Percentiles rank a stretch among this genome's conserved stretches.
phyloP scores from a whole-genome alignment of 495 filamentous ascomycete species.

The Parmelia sp. region DNA sequence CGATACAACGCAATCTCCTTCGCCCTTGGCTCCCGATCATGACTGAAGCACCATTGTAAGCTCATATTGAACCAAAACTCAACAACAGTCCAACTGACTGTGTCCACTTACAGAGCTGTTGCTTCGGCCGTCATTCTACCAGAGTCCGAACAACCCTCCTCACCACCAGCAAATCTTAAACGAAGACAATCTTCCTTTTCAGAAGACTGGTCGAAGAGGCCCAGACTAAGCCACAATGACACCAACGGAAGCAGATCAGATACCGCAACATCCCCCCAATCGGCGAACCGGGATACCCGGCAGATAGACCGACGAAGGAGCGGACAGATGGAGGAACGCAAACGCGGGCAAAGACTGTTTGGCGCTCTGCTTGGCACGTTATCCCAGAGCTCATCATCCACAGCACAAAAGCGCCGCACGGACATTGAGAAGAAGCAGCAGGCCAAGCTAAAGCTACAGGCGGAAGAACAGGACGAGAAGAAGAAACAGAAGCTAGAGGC shows the following conservation, averaged over 20 bases:
- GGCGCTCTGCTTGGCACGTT: constrained; percentile 82
- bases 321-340: constrained; percentile 67
- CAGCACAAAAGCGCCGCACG: constrained; percentile 67
- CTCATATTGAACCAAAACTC: background rate
- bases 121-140: constrained; percentile 63
- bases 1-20: background rate
- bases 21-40: constrained; percentile 4
- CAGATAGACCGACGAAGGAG: constrained; percentile 42
- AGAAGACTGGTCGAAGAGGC: constrained; percentile 51
- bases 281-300: constrained; percentile 24
- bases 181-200: constrained; percentile 52
- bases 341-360: constrained; percentile 82
- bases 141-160: constrained; percentile 34
- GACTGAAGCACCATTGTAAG: constrained; percentile 33
- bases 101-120: constrained; percentile 37
- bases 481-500: constrained; percentile 58
- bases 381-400: constrained; percentile 63
- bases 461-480: constrained; percentile 62
- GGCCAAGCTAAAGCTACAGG: constrained; percentile 70
- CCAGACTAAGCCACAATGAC: constrained; percentile 40
- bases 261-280: constrained; percentile 19
- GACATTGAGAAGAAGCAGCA: constrained; percentile 90
- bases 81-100: background rate
- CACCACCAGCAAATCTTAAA: constrained; percentile 41
- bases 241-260: constrained; percentile 20